Conservation (phyloP, 2,329 filamentous ascomycete species). For the Rachicladosporium sp. region DNA sequence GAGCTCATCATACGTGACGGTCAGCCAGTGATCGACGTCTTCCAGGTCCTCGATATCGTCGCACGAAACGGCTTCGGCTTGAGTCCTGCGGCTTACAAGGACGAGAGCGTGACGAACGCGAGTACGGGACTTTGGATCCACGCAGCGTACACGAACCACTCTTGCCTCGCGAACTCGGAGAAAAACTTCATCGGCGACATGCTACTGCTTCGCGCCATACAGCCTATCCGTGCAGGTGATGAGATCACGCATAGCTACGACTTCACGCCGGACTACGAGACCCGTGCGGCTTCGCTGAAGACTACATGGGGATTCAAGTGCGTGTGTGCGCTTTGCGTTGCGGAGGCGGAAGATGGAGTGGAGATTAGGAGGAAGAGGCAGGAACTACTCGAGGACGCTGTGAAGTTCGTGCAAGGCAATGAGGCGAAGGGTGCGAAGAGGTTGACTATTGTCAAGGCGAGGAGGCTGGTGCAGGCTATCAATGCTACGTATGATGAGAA, state of each 20-base stretch:
- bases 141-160: constrained; percentile 33
- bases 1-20: constrained; percentile 21
- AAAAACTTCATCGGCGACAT: constrained; percentile 30
- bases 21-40: constrained; percentile 26
- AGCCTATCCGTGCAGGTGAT: constrained; percentile 26
- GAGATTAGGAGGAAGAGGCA: constrained; percentile 7
- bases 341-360: constrained; percentile 9
- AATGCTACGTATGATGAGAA: constrained; percentile 10
- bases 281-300: constrained; percentile 5
- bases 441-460: constrained; percentile 6
- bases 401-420: constrained; percentile 5
- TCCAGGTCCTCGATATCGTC: constrained; percentile 27
- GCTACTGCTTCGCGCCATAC: constrained; percentile 29
- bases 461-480: constrained; percentile 7
- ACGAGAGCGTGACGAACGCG: constrained; percentile 7
- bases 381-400: constrained; percentile 7
- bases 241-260: constrained; percentile 31
- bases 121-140: constrained; percentile 28
- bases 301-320: constrained; percentile 13
- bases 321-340: constrained; percentile 8
- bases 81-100: constrained; percentile 1
- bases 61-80: constrained; percentile 28
- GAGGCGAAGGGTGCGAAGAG: constrained; percentile 6
- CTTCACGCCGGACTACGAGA: constrained; percentile 12
- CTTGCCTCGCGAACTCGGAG: constrained; percentile 26